Conservation (phyloP, 768 basidiomycete species). For the Lactarius indigo region DNA sequence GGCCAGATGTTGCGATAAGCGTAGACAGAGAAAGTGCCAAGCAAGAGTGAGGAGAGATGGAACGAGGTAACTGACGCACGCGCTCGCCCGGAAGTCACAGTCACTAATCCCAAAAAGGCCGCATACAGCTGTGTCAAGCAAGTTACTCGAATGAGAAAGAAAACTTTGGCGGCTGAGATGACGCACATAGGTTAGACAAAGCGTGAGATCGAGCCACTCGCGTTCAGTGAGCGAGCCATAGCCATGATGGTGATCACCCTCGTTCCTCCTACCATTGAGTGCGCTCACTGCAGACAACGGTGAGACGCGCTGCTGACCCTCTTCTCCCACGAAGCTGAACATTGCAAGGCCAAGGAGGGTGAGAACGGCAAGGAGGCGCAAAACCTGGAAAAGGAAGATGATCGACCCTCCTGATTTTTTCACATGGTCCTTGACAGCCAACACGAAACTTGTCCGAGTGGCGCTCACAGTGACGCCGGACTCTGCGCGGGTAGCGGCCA, state of each 20-base stretch:
- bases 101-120: slow-evolving; percentile 25
- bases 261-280: slow-evolving; percentile 30
- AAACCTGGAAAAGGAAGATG: slow-evolving; percentile 46
- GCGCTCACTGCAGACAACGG: slow-evolving; percentile 1
- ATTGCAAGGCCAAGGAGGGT: slow-evolving; percentile 50
- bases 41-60: too few species aligned
- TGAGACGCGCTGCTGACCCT: slow-evolving; percentile 22
- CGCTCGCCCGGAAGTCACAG: slow-evolving; percentile 14
- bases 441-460: slow-evolving; percentile 12
- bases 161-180: neutral
- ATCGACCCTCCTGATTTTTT: slow-evolving; percentile 42
- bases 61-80: slow-evolving; percentile 29
- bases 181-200: slow-evolving; percentile 36
- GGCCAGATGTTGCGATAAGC: too few species aligned
- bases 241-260: slow-evolving; percentile 15
- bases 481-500: neutral
- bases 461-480: neutral
- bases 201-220: slow-evolving; percentile 22
- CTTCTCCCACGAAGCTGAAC: slow-evolving; percentile 38
- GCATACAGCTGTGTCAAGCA: slow-evolving; percentile 24
- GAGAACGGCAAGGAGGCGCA: slow-evolving; percentile 43
- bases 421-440: slow-evolving; percentile 34
- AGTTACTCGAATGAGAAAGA: neutral
- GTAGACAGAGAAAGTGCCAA: too few species aligned
- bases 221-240: slow-evolving; percentile 1